Conservation (phyloP, 225 moss, liverwort and hornwort species). For the Marchantia polymorpha region DNA sequence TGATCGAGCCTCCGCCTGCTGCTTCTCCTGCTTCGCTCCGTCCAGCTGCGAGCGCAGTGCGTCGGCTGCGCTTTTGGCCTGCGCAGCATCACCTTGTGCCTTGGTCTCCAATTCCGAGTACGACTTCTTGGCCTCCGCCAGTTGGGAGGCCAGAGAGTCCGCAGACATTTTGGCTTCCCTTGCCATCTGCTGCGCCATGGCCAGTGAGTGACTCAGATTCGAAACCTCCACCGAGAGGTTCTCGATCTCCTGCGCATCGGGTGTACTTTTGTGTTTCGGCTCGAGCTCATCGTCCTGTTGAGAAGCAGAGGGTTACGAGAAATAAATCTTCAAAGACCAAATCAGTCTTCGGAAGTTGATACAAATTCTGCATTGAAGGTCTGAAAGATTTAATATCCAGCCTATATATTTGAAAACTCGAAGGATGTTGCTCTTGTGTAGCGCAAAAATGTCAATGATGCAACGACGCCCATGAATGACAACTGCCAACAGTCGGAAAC, state of each 20-base stretch:
- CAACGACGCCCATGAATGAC: too few relatives aligned
- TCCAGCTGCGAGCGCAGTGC: constrained; percentile 10
- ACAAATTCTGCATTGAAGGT: too few relatives aligned
- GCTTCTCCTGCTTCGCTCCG: background rate
- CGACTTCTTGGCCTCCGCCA: background rate
- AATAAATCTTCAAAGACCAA: too few relatives aligned
- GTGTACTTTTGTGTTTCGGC: background rate
- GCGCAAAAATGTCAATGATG: too few relatives aligned
- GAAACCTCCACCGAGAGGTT: background rate
- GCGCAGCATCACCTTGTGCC: background rate
- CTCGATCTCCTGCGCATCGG: background rate
- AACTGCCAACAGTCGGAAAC: too few relatives aligned
- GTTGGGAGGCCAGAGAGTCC: background rate
- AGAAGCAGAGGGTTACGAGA: background rate
- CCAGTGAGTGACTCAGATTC: background rate
- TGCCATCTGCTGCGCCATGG: constrained; percentile 3
- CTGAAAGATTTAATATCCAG: too few relatives aligned
- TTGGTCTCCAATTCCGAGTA: background rate
- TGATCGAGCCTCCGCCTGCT: background rate
- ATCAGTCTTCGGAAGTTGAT: too few relatives aligned
- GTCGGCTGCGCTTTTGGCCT: background rate
- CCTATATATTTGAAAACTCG: too few relatives aligned
- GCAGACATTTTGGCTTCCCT: background rate
- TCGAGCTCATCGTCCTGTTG: background rate
- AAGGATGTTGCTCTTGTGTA: too few relatives aligned